Conservation (phyloP, 108 stramenopile genomes). For the Cyclotella atomus region DNA sequence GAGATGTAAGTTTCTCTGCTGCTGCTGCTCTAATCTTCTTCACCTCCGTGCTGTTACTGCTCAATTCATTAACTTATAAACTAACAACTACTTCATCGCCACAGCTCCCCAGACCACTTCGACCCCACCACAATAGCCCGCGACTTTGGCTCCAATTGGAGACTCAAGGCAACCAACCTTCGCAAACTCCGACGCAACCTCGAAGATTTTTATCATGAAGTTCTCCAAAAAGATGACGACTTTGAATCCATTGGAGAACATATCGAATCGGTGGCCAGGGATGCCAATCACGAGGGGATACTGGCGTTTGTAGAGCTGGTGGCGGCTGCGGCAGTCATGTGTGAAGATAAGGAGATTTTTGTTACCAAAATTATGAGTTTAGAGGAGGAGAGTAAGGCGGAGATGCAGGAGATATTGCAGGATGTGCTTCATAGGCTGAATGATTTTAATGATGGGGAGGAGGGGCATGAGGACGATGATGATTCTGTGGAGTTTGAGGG, state of each 20-base stretch:
- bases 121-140: constrained; percentile 88
- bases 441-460: constrained; percentile 66
- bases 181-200: constrained; percentile 86
- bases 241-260: constrained; percentile 53
- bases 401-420: constrained; percentile 84
- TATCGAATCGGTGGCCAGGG: constrained; percentile 51
- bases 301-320: constrained; percentile 75
- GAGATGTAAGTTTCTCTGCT: constrained; percentile 77
- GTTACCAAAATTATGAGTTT: constrained; percentile 78
- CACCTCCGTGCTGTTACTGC: background rate
- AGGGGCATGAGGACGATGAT: constrained; percentile 46
- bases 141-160: constrained; percentile 87
- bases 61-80: background rate
- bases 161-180: constrained; percentile 80
- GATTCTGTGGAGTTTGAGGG: constrained; percentile 41
- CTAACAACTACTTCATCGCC: constrained; percentile 5
- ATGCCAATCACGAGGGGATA: constrained; percentile 62
- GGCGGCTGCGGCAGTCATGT: constrained; percentile 86
- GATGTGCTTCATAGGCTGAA: constrained; percentile 53
- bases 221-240: constrained; percentile 72
- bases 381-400: constrained; percentile 60
- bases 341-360: constrained; percentile 71
- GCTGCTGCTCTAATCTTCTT: background rate
- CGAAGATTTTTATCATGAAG: constrained; percentile 78
- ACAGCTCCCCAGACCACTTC: constrained; percentile 75